Conservation (phyloP, 2,329 filamentous ascomycete species). For the Biscogniauxia marginata region DNA sequence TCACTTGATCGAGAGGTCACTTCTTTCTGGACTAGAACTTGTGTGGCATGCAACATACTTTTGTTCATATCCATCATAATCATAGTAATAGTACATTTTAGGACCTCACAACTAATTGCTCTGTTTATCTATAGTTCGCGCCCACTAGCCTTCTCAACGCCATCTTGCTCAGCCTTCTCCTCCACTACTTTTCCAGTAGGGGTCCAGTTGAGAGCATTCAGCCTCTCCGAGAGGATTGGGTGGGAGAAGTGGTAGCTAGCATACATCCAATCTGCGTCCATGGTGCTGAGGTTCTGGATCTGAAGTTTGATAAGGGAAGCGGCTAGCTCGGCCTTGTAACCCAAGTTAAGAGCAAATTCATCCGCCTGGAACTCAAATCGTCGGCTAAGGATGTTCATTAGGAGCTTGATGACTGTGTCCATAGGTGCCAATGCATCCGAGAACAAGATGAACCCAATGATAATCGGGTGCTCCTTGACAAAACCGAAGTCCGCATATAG, state of each 20-base stretch:
- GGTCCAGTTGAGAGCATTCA: constrained; percentile 88
- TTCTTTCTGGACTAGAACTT: neutral
- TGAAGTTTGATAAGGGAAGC: constrained; percentile 93
- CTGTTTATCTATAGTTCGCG: constrained; percentile 50
- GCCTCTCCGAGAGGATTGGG: constrained; percentile 88
- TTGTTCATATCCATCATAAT: neutral
- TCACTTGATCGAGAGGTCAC: neutral
- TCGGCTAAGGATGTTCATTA: constrained; percentile 94
- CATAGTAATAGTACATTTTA: neutral
- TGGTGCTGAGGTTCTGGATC: constrained; percentile 95
- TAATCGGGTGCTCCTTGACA: constrained; percentile 76
- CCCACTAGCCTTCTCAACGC: constrained; percentile 68
- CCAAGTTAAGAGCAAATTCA: constrained; percentile 79
- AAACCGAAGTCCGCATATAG: constrained; percentile 93
- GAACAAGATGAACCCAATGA: constrained; percentile 97
- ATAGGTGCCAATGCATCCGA: constrained; percentile 94
- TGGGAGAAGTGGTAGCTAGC: constrained; percentile 99
- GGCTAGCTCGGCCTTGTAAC: constrained; percentile 80
- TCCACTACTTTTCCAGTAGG: constrained; percentile 56
- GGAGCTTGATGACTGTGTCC: constrained; percentile 89
- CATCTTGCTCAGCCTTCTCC: constrained; percentile 48
- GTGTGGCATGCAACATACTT: neutral
- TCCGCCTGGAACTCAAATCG: constrained; percentile 97
- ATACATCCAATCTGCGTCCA: constrained; percentile 99
- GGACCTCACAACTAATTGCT: neutral